These are phyloP conservation scores for Physcomitrium patens DNA, from an alignment of 225 moss, liverwort and hornwort genomes.

Conservation along the genomic window DNA sequence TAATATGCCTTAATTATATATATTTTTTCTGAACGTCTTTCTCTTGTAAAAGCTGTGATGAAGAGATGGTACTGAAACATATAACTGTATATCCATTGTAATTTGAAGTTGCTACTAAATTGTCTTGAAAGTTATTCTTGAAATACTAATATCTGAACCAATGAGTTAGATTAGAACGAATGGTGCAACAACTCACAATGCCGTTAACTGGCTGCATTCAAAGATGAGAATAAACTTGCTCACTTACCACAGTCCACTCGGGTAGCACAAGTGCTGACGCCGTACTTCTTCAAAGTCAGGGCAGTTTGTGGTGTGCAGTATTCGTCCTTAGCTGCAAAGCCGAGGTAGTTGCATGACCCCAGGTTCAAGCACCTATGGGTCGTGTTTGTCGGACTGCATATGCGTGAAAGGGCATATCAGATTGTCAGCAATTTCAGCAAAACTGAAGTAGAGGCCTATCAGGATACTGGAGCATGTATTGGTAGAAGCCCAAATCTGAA, in stretches of 20 bases:
- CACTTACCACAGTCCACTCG: constrained; percentile 73
- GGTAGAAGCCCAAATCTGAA: neutral
- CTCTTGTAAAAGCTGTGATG: too few species aligned
- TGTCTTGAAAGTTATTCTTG: too few species aligned
- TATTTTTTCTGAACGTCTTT: too few species aligned
- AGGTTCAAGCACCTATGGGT: constrained; percentile 76
- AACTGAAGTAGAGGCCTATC: neutral
- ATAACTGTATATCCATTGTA: too few species aligned
- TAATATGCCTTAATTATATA: too few species aligned
- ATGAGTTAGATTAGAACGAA: too few species aligned
- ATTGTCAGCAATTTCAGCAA: constrained; percentile 25
- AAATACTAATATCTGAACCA: too few species aligned
- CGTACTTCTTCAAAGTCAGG: constrained; percentile 56
- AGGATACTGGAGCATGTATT: neutral
- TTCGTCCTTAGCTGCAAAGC: constrained; percentile 83
- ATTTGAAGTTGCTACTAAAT: too few species aligned
- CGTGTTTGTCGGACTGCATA: constrained; percentile 56
- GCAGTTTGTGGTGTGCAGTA: constrained; percentile 84
- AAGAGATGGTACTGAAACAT: too few species aligned
- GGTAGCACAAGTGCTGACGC: constrained; percentile 71
- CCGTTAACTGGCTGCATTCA: neutral
- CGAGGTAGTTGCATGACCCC: constrained; percentile 94
- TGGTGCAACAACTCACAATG: neutral
- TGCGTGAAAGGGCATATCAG: constrained; percentile 3
- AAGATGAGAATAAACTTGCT: neutral